A percentile compares a stretch with the other conserved stretches of the same genome.
Conservation (phyloP, 257 asterid genomes). For the Nicotiana sylvestris region DNA sequence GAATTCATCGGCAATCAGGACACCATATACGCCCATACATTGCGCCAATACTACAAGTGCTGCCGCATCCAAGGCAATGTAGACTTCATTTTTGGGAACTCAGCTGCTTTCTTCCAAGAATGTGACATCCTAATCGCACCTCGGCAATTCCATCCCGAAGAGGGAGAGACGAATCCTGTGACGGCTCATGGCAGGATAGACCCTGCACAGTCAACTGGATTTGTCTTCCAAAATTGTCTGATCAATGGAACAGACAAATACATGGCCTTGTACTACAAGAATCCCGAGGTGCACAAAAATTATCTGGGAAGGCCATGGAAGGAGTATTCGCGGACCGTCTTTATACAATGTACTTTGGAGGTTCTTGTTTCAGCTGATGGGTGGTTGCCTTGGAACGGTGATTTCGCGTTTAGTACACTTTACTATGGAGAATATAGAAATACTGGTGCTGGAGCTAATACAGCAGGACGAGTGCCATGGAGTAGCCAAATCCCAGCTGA, state of each 20-base stretch:
- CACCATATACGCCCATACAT: conserved; percentile 21
- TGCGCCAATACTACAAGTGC: conserved; percentile 27
- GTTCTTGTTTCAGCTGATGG: conserved; percentile 15
- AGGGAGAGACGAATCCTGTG: conserved; percentile 22
- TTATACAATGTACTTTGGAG: conserved; percentile 17
- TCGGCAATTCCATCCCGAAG: conserved; percentile 14
- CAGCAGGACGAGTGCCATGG: conserved; percentile 20
- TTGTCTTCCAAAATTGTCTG: conserved; percentile 19
- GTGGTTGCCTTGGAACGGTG: conserved; percentile 24
- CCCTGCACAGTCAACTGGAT: conserved; percentile 24
- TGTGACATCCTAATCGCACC: conserved; percentile 18
- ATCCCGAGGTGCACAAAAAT: conserved; percentile 13
- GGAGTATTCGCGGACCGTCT: conserved; percentile 28
- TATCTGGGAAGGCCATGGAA: conserved; percentile 29
- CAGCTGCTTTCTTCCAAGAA: conserved; percentile 20
- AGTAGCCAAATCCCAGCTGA: conserved; percentile 23
- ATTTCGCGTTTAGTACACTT: conserved; percentile 19
- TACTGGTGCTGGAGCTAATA: conserved; percentile 10
- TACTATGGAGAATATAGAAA: conserved; percentile 24
- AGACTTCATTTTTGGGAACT: conserved; percentile 28
- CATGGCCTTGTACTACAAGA: conserved; percentile 15
- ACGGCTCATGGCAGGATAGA: conserved; percentile 26
- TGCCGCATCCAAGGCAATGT: conserved; percentile 28
- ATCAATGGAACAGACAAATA: conserved; percentile 22
- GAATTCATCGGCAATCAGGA: conserved; percentile 27